Evolutionary conservation across 495 filamentous ascomycete genomes (phyloP).

Genomic region (Xylaria curta): DNA sequence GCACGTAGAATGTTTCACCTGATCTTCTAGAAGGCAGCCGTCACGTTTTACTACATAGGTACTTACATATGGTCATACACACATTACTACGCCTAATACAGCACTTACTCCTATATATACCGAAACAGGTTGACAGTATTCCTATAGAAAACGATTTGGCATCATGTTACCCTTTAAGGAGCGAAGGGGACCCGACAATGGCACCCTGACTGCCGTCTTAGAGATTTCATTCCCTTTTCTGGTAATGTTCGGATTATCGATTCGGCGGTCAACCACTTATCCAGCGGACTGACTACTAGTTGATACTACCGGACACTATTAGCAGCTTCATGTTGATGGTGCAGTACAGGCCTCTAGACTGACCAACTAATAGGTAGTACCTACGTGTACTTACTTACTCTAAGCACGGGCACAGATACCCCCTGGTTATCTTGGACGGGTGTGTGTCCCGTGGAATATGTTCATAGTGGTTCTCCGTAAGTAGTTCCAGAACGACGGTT

Average conservation of each 20-base stretch:
- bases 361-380: not conserved
- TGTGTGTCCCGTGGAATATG: not conserved
- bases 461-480: not conserved
- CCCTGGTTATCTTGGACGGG: no score
- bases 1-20: conserved; percentile 20
- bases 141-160: not conserved
- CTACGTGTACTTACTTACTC: no score
- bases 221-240: not conserved
- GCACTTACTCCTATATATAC: not conserved
- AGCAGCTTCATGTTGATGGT: not conserved
- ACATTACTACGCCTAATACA: not conserved
- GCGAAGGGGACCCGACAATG: not conserved
- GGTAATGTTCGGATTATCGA: not conserved
- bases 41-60: not conserved
- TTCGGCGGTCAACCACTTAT: not conserved
- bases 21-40: conserved; percentile 20
- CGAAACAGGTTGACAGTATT: not conserved
- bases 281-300: not conserved
- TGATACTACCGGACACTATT: not conserved
- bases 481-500: not conserved
- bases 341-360: not conserved
- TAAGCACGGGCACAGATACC: not conserved
- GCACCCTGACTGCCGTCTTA: not conserved
- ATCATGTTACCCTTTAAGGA: not conserved
- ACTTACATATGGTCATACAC: not conserved